Conservation (phyloP, 73 alveolate genomes). For the Effrenium voratum region DNA sequence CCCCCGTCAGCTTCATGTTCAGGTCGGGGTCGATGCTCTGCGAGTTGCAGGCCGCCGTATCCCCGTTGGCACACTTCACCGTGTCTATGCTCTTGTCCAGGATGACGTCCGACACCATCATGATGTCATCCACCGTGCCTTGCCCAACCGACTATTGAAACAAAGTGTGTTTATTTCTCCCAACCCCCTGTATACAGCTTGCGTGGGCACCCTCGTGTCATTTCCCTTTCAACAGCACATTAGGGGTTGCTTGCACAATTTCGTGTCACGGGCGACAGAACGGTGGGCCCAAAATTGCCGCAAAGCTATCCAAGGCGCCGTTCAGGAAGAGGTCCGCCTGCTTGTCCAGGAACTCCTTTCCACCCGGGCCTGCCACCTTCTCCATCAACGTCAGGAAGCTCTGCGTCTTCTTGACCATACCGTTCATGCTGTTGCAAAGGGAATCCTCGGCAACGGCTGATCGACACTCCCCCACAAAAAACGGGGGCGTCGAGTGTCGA, state of each 20-base stretch:
- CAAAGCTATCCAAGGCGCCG: neutral
- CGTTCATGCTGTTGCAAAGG: constrained; percentile 83
- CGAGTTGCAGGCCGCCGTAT: neutral
- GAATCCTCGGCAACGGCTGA: constrained; percentile 25
- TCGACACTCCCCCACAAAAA: too few relatives aligned
- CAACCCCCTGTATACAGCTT: too few relatives aligned
- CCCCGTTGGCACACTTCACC: neutral
- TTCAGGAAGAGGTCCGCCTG: constrained; percentile 45
- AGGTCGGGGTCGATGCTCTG: neutral
- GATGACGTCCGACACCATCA: constrained; percentile 54
- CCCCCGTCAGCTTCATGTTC: constrained; percentile 75
- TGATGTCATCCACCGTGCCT: constrained; percentile 41
- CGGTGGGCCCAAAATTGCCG: too few relatives aligned
- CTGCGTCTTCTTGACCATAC: constrained; percentile 88
- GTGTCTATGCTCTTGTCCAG: constrained; percentile 31
- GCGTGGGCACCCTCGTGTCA: too few relatives aligned
- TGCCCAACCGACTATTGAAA: too few relatives aligned
- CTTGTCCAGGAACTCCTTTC: constrained; percentile 29
- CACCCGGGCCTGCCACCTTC: neutral
- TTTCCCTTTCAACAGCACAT: too few relatives aligned
- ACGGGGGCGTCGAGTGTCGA: neutral
- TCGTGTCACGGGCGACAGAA: too few relatives aligned
- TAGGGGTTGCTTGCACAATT: too few relatives aligned
- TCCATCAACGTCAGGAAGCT: constrained; percentile 65
- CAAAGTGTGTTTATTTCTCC: too few relatives aligned